phyloP scores from a whole-genome alignment of 2,329 filamentous ascomycete species.

The Alternaria arborescens region DNA sequence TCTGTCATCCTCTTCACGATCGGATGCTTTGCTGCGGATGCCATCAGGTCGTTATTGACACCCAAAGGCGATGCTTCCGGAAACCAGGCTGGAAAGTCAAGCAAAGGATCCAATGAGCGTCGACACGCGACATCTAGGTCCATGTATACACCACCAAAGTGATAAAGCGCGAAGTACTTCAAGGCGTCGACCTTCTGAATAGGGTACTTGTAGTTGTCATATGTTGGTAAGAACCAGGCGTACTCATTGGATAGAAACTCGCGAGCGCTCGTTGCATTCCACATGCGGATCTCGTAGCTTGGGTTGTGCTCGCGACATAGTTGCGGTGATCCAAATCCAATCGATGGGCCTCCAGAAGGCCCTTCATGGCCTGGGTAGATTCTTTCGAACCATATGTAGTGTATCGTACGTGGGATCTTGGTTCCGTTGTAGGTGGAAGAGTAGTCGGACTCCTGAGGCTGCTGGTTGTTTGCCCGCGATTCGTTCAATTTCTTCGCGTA shows the following conservation, averaged over 20 bases:
- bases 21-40: slow-evolving; percentile 29
- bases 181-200: slow-evolving; percentile 39
- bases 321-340: slow-evolving; percentile 23
- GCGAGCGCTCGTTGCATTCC: slow-evolving; percentile 27
- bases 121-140: slow-evolving; percentile 37
- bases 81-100: slow-evolving; percentile 31
- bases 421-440: slow-evolving; percentile 7
- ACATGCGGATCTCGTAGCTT: slow-evolving; percentile 27
- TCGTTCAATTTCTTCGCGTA: slow-evolving; percentile 20
- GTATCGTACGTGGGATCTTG: slow-evolving; percentile 22
- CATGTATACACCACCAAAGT: slow-evolving; percentile 39
- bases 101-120: slow-evolving; percentile 26
- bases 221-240: slow-evolving; percentile 31
- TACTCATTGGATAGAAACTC: slow-evolving; percentile 26
- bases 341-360: slow-evolving; percentile 12
- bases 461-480: slow-evolving; percentile 9
- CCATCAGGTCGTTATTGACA: slow-evolving; percentile 37
- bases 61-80: slow-evolving; percentile 30
- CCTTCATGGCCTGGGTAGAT: slow-evolving; percentile 21
- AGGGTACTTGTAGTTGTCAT: slow-evolving; percentile 32
- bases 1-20: slow-evolving; percentile 31
- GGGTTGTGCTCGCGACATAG: slow-evolving; percentile 29
- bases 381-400: slow-evolving; percentile 29
- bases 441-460: slow-evolving; percentile 21
- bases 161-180: slow-evolving; percentile 36